phyloP scores from a whole-genome alignment of 2,329 filamentous ascomycete genomes.

The Ceratocystis colombiana region DNA sequence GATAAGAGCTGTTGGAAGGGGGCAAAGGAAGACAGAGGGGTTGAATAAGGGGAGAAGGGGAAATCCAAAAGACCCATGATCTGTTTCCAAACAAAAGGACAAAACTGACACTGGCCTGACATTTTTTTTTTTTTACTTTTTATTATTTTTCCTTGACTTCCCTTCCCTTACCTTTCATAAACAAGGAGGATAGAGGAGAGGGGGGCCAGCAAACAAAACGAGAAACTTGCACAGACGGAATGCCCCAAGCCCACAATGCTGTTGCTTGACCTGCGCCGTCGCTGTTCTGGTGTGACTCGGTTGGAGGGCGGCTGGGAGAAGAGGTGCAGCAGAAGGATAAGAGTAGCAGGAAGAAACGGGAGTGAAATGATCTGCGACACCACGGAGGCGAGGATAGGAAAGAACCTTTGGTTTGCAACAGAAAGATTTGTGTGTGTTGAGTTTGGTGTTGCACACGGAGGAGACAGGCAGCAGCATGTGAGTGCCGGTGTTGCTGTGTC shows the following conservation, averaged over 20 bases:
- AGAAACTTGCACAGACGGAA: background rate
- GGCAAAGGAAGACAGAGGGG: background rate
- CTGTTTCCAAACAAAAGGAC: conserved; percentile 6
- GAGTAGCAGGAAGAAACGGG: conserved; percentile 1
- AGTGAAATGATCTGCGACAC: conserved; percentile 7
- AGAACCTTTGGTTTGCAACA: conserved; percentile 2
- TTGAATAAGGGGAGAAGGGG: background rate
- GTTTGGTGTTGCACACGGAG: conserved; percentile 4
- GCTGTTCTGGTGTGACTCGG: background rate
- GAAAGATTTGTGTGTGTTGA: background rate
- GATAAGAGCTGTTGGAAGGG: background rate
- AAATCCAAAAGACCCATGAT: background rate
- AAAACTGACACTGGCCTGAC: background rate
- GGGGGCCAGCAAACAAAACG: background rate
- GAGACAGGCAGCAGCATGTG: background rate
- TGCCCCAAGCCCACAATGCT: background rate
- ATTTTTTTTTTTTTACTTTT: too few species aligned
- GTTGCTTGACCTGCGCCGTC: background rate
- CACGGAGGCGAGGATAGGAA: background rate
- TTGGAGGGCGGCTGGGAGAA: background rate
- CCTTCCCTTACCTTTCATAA: background rate
- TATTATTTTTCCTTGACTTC: background rate
- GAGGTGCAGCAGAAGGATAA: background rate
- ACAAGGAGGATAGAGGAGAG: background rate
- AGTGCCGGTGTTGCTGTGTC: background rate